These are phyloP conservation scores for Ogataea trehalophila DNA, from an alignment of 805 yeast genomes.

Conservation along the genomic window DNA sequence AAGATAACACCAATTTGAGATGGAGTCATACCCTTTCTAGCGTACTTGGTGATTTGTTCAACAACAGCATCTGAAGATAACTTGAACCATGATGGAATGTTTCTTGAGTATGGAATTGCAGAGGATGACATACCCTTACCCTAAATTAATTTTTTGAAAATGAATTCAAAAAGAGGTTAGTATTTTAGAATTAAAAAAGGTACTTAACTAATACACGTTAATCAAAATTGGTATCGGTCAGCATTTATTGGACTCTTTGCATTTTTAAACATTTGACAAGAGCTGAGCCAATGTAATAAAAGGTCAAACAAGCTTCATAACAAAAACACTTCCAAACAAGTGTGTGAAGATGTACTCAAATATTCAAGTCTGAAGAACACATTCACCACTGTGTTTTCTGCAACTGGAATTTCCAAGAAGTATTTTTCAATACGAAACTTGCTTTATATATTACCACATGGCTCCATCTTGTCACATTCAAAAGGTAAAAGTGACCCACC, in stretches of 20 bases:
- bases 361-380: too few species aligned
- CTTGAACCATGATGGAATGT: constrained; percentile 99
- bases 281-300: too few species aligned
- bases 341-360: too few species aligned
- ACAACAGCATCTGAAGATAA: constrained; percentile 90
- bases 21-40: constrained; percentile 99
- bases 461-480: background rate
- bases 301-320: too few species aligned
- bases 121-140: constrained; percentile 99
- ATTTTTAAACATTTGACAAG: too few species aligned
- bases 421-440: background rate
- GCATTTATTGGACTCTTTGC: constrained; percentile 22
- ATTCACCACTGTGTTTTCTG: too few species aligned
- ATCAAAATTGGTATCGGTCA: constrained; percentile 50
- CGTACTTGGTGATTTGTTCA: constrained; percentile 98
- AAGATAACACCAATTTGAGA: constrained; percentile 99
- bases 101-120: constrained; percentile 98
- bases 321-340: too few species aligned
- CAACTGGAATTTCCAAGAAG: background rate
- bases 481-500: constrained; percentile 20
- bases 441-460: background rate
- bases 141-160: constrained; percentile 33
- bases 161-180: constrained; percentile 34
- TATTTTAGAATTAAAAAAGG: constrained; percentile 21
- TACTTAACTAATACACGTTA: constrained; percentile 29